These are phyloP conservation scores for Macrocybe sp. DNA, from an alignment of 1,284 basidiomycete species.

Conservation along the genomic window DNA sequence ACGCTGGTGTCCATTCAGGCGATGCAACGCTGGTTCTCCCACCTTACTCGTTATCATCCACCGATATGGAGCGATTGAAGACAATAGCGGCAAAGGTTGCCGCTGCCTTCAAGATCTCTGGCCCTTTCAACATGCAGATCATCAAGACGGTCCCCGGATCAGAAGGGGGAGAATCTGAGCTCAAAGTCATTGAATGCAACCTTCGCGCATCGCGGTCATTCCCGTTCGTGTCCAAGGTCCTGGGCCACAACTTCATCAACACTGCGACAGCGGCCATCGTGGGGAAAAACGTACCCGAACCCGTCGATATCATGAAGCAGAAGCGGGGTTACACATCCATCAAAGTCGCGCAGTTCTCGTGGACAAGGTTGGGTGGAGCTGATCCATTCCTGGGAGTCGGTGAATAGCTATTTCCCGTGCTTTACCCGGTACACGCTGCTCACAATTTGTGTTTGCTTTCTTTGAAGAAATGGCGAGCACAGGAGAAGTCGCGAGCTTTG, in stretches of 20 bases:
- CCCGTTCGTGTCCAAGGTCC: slow-evolving; percentile 99
- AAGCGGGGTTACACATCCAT: slow-evolving; percentile 92
- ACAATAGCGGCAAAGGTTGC: slow-evolving; percentile 95
- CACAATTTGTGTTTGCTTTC: background rate
- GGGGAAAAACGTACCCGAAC: slow-evolving; percentile 85
- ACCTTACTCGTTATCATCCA: slow-evolving; percentile 79
- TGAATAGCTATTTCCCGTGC: slow-evolving; percentile 34
- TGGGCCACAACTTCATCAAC: slow-evolving; percentile 97
- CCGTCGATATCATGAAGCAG: slow-evolving; percentile 91
- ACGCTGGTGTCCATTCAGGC: slow-evolving; percentile 98
- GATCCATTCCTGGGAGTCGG: slow-evolving; percentile 97
- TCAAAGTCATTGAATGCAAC: slow-evolving; percentile 99
- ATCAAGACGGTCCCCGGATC: slow-evolving; percentile 77
- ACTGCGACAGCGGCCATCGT: slow-evolving; percentile 92
- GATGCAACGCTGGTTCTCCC: slow-evolving; percentile 98
- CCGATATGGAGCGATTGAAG: slow-evolving; percentile 87
- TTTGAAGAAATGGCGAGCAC: slow-evolving; percentile 93
- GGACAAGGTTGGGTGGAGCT: slow-evolving; percentile 92
- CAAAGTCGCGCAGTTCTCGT: slow-evolving; percentile 99
- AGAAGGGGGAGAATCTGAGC: slow-evolving; percentile 54
- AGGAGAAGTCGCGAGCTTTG: slow-evolving; percentile 98
- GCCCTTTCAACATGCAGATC: slow-evolving; percentile 99
- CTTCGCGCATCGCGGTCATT: slow-evolving; percentile 96
- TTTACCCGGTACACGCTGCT: background rate
- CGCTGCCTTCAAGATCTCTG: slow-evolving; percentile 91